Evolutionary conservation across 208 protist species (phyloP).

Genomic region (Trichomonas gallinae): DNA sequence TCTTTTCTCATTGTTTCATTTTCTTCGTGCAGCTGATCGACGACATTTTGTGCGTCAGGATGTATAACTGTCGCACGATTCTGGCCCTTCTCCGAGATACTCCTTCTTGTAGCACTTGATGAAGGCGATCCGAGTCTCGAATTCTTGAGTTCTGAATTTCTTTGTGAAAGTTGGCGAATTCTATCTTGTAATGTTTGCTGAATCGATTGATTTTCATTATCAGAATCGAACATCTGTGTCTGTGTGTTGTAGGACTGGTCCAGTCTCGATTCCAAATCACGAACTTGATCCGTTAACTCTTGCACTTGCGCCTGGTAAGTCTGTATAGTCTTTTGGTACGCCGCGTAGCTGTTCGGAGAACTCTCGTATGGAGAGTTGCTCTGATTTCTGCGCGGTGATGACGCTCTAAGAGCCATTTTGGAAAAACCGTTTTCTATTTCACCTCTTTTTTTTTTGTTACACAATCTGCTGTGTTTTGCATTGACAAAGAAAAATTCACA

Average conservation of each 20-base stretch:
- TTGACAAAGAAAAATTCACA: too few species aligned
- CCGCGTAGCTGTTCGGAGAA: not conserved
- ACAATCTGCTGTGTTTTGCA: too few species aligned
- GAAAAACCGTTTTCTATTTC: too few species aligned
- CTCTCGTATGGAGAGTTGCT: not conserved
- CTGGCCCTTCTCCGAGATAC: too few species aligned
- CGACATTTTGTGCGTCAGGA: not conserved
- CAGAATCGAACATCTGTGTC: not conserved
- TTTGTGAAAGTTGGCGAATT: not conserved
- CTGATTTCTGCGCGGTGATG: not conserved
- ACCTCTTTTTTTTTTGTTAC: too few species aligned
- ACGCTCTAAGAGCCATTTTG: not conserved
- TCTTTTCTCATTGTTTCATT: not conserved
- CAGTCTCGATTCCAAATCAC: not conserved
- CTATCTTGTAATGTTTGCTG: not conserved
- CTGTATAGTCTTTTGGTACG: not conserved
- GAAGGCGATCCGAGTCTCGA: not conserved
- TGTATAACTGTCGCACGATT: not conserved
- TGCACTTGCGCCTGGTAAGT: not conserved
- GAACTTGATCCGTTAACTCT: not conserved
- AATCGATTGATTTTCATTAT: not conserved
- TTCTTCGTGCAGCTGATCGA: not conserved
- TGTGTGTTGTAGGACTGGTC: not conserved
- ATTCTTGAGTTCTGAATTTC: not conserved
- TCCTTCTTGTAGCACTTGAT: not conserved